A percentile compares a stretch with the other conserved stretches of the same genome.
These are phyloP conservation scores for Trichopus zeylanicus DNA, from an alignment of 116 monocot genomes.

Conservation along the genomic window DNA sequence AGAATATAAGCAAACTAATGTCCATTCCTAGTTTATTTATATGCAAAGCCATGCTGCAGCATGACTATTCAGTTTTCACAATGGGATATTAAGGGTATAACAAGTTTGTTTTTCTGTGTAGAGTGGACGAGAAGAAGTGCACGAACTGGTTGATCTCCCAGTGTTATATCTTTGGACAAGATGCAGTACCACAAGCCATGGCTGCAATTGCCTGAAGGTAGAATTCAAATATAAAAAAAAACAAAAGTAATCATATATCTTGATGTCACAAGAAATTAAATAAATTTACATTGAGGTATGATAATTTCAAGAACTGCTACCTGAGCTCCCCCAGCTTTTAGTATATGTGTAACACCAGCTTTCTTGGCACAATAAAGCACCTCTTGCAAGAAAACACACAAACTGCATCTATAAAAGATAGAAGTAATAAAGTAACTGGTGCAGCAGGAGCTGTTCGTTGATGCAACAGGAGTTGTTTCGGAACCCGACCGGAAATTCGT, in stretches of 20 bases:
- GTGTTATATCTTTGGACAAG: conserved; percentile 83
- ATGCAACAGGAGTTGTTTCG: no score
- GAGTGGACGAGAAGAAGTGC: no score
- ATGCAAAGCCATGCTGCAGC: no score
- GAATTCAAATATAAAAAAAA: not conserved
- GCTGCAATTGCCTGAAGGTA: conserved; percentile 69
- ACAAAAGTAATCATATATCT: not conserved
- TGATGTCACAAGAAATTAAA: not conserved
- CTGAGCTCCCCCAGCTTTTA: conserved; percentile 98
- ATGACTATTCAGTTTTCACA: no score
- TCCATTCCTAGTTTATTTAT: no score
- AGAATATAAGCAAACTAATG: no score
- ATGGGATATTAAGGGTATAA: no score
- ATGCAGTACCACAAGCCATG: conserved; percentile 92
- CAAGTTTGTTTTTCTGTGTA: no score
- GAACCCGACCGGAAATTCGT: no score
- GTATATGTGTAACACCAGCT: conserved; percentile 87
- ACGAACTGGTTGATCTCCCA: no score
- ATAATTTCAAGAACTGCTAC: conserved; percentile 17
- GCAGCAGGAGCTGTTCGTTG: no score
- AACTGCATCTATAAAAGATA: not conserved
- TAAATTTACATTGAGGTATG: not conserved
- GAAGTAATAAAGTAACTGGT: not conserved
- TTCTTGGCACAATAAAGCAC: conserved; percentile 96
- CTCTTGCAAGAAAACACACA: conserved; percentile 41